A percentile compares a stretch with the other conserved stretches of the same genome.
Evolutionary conservation across 2,329 filamentous ascomycete species (phyloP).

Genomic region (Fusarium agapanthi): DNA sequence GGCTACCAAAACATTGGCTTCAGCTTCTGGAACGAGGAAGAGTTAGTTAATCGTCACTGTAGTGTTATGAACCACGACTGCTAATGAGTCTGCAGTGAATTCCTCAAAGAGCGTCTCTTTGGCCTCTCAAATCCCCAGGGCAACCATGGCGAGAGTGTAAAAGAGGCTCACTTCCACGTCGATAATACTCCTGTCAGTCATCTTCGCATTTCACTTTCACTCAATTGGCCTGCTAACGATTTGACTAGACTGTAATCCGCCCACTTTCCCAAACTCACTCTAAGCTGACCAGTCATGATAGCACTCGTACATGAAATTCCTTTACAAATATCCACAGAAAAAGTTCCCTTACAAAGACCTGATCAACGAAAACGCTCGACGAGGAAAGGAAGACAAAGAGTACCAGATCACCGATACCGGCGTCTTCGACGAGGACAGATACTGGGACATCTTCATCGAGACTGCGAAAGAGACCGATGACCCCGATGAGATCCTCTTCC

Average conservation of each 20-base stretch:
- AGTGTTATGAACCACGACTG: not conserved
- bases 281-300: constrained; percentile 48
- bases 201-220: not conserved
- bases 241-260: constrained; percentile 55
- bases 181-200: constrained; percentile 84
- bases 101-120: constrained; percentile 94
- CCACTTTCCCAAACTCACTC: not conserved
- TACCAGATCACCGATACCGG: constrained; percentile 94
- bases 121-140: constrained; percentile 95
- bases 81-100: constrained; percentile 71
- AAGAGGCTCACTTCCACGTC: constrained; percentile 94
- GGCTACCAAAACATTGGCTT: constrained; percentile 93
- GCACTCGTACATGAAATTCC: constrained; percentile 99
- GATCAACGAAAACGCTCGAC: constrained; percentile 81
- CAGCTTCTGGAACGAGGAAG: constrained; percentile 97
- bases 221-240: constrained; percentile 34
- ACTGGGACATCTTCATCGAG: constrained; percentile 98
- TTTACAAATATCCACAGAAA: constrained; percentile 96
- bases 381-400: constrained; percentile 80
- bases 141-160: constrained; percentile 96
- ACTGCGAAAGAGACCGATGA: constrained; percentile 94
- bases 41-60: constrained; percentile 61
- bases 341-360: constrained; percentile 93
- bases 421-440: constrained; percentile 85
- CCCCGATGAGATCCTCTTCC: constrained; percentile 89